phyloP scores from a whole-genome alignment of 2,329 filamentous ascomycete species.

The Fusarium buxicola region DNA sequence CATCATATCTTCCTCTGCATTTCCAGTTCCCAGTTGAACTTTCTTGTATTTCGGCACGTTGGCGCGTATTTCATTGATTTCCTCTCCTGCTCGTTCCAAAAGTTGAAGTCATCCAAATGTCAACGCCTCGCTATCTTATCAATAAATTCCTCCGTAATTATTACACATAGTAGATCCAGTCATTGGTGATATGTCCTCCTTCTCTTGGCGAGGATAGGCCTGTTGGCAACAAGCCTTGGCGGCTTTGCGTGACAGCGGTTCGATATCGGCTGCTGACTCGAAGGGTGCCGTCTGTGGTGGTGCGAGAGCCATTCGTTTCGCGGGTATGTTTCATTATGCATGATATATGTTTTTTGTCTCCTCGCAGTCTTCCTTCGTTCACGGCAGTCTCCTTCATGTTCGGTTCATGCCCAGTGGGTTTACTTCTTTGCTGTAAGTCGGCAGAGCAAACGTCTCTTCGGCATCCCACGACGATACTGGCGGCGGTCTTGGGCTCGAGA shows the following conservation, averaged over 20 bases:
- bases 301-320: constrained; percentile 5
- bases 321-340: constrained; percentile 27
- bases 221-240: constrained; percentile 10
- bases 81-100: not conserved
- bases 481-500: constrained; percentile 66
- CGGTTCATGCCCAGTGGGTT: constrained; percentile 69
- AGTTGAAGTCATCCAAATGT: constrained; percentile 12
- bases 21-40: not conserved
- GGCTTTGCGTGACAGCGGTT: constrained; percentile 10
- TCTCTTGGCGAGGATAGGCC: not conserved
- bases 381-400: constrained; percentile 53
- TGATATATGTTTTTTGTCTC: constrained; percentile 17
- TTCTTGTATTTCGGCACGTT: constrained; percentile 1
- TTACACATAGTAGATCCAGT: constrained; percentile 35
- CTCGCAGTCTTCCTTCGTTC: constrained; percentile 14
- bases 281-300: not conserved
- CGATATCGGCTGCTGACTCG: not conserved
- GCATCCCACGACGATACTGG: constrained; percentile 57
- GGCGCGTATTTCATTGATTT: constrained; percentile 2
- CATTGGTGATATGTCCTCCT: constrained; percentile 8
- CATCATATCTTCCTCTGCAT: constrained; percentile 11
- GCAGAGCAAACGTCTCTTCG: constrained; percentile 53
- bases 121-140: constrained; percentile 35
- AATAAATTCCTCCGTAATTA: constrained; percentile 17
- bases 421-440: constrained; percentile 54